phyloP scores from a whole-genome alignment of 169 alveolate genomes.

The Plasmodium berghei region DNA sequence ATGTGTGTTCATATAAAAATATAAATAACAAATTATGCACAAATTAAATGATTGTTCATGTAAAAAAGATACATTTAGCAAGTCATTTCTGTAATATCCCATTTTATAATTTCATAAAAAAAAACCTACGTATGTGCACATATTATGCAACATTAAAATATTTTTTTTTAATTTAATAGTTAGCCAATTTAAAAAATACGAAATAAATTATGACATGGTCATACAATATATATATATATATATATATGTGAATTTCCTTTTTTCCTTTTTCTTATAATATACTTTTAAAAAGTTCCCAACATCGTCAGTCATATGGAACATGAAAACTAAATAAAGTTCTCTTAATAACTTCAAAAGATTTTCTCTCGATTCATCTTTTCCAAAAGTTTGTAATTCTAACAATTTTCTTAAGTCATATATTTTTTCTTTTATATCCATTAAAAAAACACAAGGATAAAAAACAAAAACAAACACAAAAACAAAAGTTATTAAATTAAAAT shows the following conservation, averaged over 20 bases:
- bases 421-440: slow-evolving; percentile 42
- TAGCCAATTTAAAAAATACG: no score
- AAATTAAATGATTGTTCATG: no score
- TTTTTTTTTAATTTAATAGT: no score
- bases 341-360: slow-evolving; percentile 37
- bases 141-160: no score
- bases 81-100: no score
- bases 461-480: slow-evolving; percentile 4
- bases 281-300: slow-evolving; percentile 13
- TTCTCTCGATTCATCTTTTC: slow-evolving; percentile 66
- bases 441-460: slow-evolving; percentile 4
- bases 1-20: no score
- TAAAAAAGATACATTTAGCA: no score
- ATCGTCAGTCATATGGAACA: slow-evolving; percentile 21
- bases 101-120: no score
- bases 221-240: no score
- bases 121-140: no score
- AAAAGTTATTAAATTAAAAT: not conserved
- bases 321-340: slow-evolving; percentile 23
- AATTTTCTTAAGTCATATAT: slow-evolving; percentile 34
- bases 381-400: slow-evolving; percentile 56
- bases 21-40: no score
- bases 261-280: slow-evolving; percentile 11
- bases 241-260: not conserved
- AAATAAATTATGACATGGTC: no score